phyloP scores from a whole-genome alignment of 768 basidiomycete genomes.

The Phanerochaete carnosa region DNA sequence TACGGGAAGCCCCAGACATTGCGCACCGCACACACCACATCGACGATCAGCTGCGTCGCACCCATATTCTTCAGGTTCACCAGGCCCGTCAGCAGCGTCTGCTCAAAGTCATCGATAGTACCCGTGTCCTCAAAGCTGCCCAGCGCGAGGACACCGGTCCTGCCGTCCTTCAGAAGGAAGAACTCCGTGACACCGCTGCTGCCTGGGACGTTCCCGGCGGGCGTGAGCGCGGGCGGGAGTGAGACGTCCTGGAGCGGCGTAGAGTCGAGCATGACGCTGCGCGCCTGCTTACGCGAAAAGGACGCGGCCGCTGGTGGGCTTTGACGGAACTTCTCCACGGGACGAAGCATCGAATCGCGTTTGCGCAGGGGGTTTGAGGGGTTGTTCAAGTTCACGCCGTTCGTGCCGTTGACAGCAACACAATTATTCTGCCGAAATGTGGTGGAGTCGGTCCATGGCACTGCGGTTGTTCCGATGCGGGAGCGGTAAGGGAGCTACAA shows the following conservation, averaged over 20 bases:
- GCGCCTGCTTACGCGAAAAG: slow-evolving; percentile 26
- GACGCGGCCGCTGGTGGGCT: slow-evolving; percentile 9
- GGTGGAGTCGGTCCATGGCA: slow-evolving; percentile 44
- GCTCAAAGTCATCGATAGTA: slow-evolving; percentile 39
- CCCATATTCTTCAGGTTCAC: slow-evolving; percentile 43
- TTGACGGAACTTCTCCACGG: slow-evolving; percentile 21
- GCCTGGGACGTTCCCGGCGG: slow-evolving; percentile 35
- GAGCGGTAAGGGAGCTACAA: slow-evolving; percentile 56
- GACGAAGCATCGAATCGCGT: background rate
- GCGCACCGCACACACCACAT: slow-evolving; percentile 34
- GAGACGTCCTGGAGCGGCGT: slow-evolving; percentile 38
- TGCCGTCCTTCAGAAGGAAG: slow-evolving; percentile 48
- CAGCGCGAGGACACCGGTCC: slow-evolving; percentile 54
- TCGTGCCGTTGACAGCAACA: slow-evolving; percentile 43
- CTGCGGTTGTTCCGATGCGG: slow-evolving; percentile 42
- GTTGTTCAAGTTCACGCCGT: slow-evolving; percentile 33
- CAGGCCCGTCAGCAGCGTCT: slow-evolving; percentile 44
- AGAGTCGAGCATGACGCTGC: slow-evolving; percentile 50
- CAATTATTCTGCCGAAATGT: slow-evolving; percentile 55
- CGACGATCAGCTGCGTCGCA: slow-evolving; percentile 52
- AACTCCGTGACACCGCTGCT: slow-evolving; percentile 54
- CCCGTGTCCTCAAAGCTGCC: slow-evolving; percentile 50
- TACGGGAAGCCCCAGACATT: background rate
- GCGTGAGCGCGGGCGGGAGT: slow-evolving; percentile 34
- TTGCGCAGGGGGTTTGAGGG: background rate